Evolutionary conservation across 108 stramenopile species (phyloP).

Genomic region (Thalassiosira profunda): DNA sequence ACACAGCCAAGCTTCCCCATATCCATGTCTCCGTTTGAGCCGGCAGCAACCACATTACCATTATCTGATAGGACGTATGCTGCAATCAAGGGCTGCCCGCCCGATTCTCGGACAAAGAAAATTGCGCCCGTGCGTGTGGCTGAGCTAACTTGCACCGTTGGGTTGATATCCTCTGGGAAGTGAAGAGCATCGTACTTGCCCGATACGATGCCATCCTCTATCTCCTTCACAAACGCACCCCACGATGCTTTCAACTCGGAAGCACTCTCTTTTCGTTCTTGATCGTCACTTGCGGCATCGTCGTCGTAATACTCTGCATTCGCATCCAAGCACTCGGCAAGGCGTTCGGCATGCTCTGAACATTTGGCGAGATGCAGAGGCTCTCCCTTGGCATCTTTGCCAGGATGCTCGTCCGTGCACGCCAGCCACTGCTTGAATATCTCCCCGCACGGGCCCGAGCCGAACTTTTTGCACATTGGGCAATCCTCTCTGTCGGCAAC

Average conservation of each 20-base stretch:
- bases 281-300: constrained; percentile 3
- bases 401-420: constrained; percentile 51
- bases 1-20: constrained; percentile 41
- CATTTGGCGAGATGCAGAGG: constrained; percentile 47
- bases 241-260: constrained; percentile 36
- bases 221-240: constrained; percentile 41
- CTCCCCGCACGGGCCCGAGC: constrained; percentile 54
- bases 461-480: constrained; percentile 60
- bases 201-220: constrained; percentile 38
- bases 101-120: constrained; percentile 25
- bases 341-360: constrained; percentile 30
- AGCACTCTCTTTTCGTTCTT: constrained; percentile 4
- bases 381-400: constrained; percentile 40
- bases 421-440: constrained; percentile 48
- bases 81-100: constrained; percentile 29
- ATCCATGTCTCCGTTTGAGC: constrained; percentile 54
- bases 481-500: constrained; percentile 49
- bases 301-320: constrained; percentile 48
- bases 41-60: constrained; percentile 50
- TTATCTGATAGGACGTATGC: constrained; percentile 56
- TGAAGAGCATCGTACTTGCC: constrained; percentile 12
- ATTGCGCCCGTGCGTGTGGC: constrained; percentile 40
- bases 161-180: constrained; percentile 40
- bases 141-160: constrained; percentile 39
- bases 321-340: constrained; percentile 45